Evolutionary conservation across 768 basidiomycete species (phyloP).

Genomic region (Lactifluus volemus): DNA sequence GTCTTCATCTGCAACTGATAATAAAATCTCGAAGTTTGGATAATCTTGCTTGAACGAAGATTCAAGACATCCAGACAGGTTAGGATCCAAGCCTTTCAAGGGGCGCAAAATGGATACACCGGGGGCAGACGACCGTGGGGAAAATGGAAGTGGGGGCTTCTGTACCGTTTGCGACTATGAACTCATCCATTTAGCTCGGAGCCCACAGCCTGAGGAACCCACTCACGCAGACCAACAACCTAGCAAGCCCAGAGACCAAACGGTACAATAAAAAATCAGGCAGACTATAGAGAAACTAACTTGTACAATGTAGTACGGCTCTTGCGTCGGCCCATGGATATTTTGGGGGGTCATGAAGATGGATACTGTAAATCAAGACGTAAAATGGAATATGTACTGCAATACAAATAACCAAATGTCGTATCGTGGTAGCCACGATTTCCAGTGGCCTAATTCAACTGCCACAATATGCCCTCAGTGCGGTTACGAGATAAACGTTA

Average conservation of each 20-base stretch:
- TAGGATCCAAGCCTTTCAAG: constrained; percentile 89
- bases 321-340: background rate
- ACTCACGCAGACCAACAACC: constrained; percentile 25
- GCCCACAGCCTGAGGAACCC: background rate
- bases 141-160: constrained; percentile 45
- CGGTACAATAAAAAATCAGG: constrained; percentile 32
- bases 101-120: constrained; percentile 94
- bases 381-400: too few species aligned
- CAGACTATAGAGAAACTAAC: constrained; percentile 12
- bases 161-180: constrained; percentile 66
- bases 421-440: too few species aligned
- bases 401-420: too few species aligned
- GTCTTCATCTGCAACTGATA: constrained; percentile 80
- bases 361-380: too few species aligned
- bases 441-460: too few species aligned
- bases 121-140: constrained; percentile 43
- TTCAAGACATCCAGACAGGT: constrained; percentile 93
- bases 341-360: background rate
- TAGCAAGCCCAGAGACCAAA: constrained; percentile 33
- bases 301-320: background rate
- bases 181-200: background rate
- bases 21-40: constrained; percentile 82
- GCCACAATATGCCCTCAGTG: too few species aligned
- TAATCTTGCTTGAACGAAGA: constrained; percentile 91
- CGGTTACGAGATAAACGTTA: too few species aligned